Base-by-base conservation (phyloP, 2,329 filamentous ascomycete species). In the Pseudogymnoascus sp. region DNA sequence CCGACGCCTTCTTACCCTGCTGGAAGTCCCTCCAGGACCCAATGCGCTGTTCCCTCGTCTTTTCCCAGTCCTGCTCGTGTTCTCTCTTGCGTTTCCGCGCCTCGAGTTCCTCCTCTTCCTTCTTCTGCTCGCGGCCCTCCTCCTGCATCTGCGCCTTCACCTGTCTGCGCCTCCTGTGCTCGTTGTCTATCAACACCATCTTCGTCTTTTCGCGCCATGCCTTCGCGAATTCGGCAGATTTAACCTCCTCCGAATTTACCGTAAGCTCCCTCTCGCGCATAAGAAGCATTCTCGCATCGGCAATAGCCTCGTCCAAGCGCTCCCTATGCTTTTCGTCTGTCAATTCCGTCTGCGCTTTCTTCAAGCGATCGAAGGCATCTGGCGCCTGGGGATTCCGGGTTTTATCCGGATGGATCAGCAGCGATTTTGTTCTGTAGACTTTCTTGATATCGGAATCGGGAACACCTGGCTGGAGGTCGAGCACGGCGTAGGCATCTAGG, bases 351-450 rank as follows among this genome's bases (percentile, higher is more conserved):
- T 97, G 91, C 0, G 94, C 94, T 76, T 97, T 97, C 71, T 96
- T 96, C 28, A 99, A 82, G 8, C 93, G 87, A 76, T 99, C 94
- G 72, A 99, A 99, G 66, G 94, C 94, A 70, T 97, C 94, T 3
- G 94, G 93, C 0, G 94, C 94, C 57, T 81, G 83, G 0, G 91
- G 88, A 72, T 99, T 97, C 71, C 86, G 86, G 61, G 94, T 97
- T 75, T 99, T 99, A 79, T 99, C 94, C 6, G 94, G 94, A 78
- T 99, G 94, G 78, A 99, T 97, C 57, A 99, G 86, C 62, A 99
- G 87, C n/a, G 94, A 99, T 76, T 97, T 97, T 70, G 91, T 92
- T 79, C 94, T 92, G 78, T 97, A 99, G 67, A 84, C 84, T 68
- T 87, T 80, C 77, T 97, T 97, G 80, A 99, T 97, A 77, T 97